Conservation (phyloP, 257 asterid species). For the Ocimum tenuiflorum region DNA sequence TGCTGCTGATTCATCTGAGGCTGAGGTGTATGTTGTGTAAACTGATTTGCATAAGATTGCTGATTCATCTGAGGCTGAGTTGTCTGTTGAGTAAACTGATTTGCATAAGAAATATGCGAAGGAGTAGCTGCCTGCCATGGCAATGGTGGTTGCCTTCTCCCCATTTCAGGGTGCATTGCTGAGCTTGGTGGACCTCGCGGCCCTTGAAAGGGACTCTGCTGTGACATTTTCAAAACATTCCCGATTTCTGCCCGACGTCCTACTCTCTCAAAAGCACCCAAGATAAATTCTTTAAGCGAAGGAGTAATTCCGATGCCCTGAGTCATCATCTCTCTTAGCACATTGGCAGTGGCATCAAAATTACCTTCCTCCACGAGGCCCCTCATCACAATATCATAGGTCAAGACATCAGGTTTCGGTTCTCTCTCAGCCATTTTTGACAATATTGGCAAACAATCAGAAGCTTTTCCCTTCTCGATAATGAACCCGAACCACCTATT, state of each 20-base stretch:
- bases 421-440: slow-evolving; percentile 62
- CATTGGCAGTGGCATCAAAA: slow-evolving; percentile 35
- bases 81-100: background rate
- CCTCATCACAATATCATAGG: slow-evolving; percentile 60
- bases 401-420: slow-evolving; percentile 76
- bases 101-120: slow-evolving; percentile 8
- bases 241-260: slow-evolving; percentile 54
- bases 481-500: slow-evolving; percentile 69
- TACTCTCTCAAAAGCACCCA: slow-evolving; percentile 48
- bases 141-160: slow-evolving; percentile 20
- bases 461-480: slow-evolving; percentile 56
- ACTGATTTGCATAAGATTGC: background rate
- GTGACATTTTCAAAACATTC: slow-evolving; percentile 35
- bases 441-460: slow-evolving; percentile 60
- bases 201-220: slow-evolving; percentile 27
- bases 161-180: slow-evolving; percentile 21
- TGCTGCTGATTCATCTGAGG: slow-evolving; percentile 8
- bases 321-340: slow-evolving; percentile 51
- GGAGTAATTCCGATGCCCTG: slow-evolving; percentile 49
- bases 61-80: slow-evolving; percentile 6
- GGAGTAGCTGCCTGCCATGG: slow-evolving; percentile 27
- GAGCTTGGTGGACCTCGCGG: slow-evolving; percentile 27
- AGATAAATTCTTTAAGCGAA: slow-evolving; percentile 44
- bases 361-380: slow-evolving; percentile 49
- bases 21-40: background rate